A percentile compares a stretch with the other conserved stretches of the same genome.
Evolutionary conservation across 2,329 filamentous ascomycete genomes (phyloP).

Genomic region (Exophiala sp.): DNA sequence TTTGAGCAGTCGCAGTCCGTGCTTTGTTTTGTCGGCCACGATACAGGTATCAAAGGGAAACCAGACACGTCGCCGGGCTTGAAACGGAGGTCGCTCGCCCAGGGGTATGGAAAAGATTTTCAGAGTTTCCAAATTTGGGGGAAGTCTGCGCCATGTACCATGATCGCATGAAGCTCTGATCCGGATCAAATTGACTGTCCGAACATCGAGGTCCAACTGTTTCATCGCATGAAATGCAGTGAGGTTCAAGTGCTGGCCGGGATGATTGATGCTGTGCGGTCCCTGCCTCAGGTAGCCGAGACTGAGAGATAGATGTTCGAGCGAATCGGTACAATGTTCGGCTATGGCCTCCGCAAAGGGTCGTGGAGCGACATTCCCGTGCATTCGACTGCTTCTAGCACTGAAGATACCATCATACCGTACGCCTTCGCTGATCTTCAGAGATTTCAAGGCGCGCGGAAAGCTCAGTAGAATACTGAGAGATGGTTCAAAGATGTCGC

Average conservation of each 20-base stretch:
- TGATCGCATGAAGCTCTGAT: slow-evolving; percentile 23
- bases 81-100: slow-evolving; percentile 22
- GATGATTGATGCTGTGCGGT: slow-evolving; percentile 18
- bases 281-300: slow-evolving; percentile 23
- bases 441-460: slow-evolving; percentile 24
- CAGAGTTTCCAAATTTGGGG: slow-evolving; percentile 26
- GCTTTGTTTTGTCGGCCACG: slow-evolving; percentile 22
- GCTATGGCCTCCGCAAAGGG: slow-evolving; percentile 23
- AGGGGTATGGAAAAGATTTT: slow-evolving; percentile 27
- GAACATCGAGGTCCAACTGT: slow-evolving; percentile 23
- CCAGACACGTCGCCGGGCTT: slow-evolving; percentile 17
- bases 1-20: slow-evolving; percentile 24
- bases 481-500: slow-evolving; percentile 25
- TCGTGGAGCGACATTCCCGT: slow-evolving; percentile 26
- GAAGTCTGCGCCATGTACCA: slow-evolving; percentile 23
- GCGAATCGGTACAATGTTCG: slow-evolving; percentile 18
- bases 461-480: slow-evolving; percentile 25
- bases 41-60: slow-evolving; percentile 25
- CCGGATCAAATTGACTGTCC: slow-evolving; percentile 24
- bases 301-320: slow-evolving; percentile 24
- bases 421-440: slow-evolving; percentile 28
- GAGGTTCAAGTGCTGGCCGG: slow-evolving; percentile 23
- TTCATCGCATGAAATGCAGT: slow-evolving; percentile 22
- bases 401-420: slow-evolving; percentile 26
- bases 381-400: slow-evolving; percentile 23